Evolutionary conservation across 2,329 filamentous ascomycete species (phyloP), one percentile per base, ranked within the genome.

Genomic region (Elsinoe ampelina): DNA sequence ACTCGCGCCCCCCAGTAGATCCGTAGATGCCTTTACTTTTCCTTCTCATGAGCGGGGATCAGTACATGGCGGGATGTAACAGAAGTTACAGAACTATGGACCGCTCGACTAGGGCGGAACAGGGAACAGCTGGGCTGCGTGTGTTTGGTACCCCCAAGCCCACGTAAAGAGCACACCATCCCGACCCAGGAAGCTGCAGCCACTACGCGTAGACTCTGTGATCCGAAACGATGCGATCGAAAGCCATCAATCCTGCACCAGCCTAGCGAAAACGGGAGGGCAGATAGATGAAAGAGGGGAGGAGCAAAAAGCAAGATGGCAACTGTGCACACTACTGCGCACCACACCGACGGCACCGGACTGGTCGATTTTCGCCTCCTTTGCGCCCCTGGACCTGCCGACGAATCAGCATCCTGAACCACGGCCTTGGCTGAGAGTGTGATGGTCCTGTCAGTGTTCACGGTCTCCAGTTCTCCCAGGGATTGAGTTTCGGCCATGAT

Each of bases 401-500:
- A 26, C 48, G 32, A 52, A 52, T 52, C 48, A 52, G 19, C 19
- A n/a, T 19, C 6, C 35, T 52, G 48, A 52, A 52, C 39, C 48
- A 52, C 48, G 36, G 36, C 12, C 48, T 35, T 52, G 34, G 19
- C 48, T 35, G 34, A 17, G 12, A 50, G 45, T 52, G 48, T 52
- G 26, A 32, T 52, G 32, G n/a, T 15, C 34, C 35, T 38, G 48
- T 38, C 32, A 26, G 12, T 26, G 17, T 15, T 39, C 48, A 52
- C 20, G 48, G 38, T 19, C 48, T 11, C 32, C 34, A 52, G 48
- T 26, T 52, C 48, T 17, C 48, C 5, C 34, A 34, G 32, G 38
- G 48, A 52, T 52, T 52, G 48, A 45, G 41, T 45, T 45, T 45
- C 26, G 41, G 19, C 20, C 41, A 45, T 45, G 41, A 45, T 45